These are phyloP conservation scores for Paraphysoderma sedebokerense DNA, from an alignment of 371 early-diverging fungal species.

Conservation along the genomic window DNA sequence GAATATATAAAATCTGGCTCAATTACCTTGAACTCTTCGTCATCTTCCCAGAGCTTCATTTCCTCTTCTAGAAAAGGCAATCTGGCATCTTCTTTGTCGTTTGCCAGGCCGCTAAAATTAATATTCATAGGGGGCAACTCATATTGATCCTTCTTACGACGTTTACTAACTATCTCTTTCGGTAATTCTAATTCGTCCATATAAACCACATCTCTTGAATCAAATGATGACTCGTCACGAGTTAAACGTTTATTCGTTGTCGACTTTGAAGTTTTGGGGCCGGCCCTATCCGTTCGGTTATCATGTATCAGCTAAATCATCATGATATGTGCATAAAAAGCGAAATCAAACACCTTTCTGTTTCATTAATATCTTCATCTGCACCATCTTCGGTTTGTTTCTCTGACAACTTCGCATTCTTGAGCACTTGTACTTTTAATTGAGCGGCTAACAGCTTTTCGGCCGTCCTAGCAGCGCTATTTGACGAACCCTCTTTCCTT, in stretches of 20 bases:
- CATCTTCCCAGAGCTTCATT: constrained; percentile 37
- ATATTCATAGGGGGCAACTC: constrained; percentile 37
- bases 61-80: constrained; percentile 41
- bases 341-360: no score
- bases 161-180: constrained; percentile 15
- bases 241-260: no score
- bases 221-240: no score
- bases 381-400: not conserved
- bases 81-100: constrained; percentile 32
- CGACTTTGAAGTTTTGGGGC: no score
- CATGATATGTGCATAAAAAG: no score
- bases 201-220: constrained; percentile 11
- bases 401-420: constrained; percentile 1
- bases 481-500: constrained; percentile 29
- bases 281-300: no score
- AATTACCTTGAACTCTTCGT: constrained; percentile 27
- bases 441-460: constrained; percentile 63
- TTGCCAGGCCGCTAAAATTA: no score
- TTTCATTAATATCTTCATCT: no score
- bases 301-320: no score
- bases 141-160: constrained; percentile 47
- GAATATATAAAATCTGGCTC: no score
- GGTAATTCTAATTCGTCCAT: constrained; percentile 14
- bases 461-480: constrained; percentile 49
- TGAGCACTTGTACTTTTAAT: constrained; percentile 39